phyloP scores from a whole-genome alignment of 208 protist genomes.

The Crithidia fasciculata region DNA sequence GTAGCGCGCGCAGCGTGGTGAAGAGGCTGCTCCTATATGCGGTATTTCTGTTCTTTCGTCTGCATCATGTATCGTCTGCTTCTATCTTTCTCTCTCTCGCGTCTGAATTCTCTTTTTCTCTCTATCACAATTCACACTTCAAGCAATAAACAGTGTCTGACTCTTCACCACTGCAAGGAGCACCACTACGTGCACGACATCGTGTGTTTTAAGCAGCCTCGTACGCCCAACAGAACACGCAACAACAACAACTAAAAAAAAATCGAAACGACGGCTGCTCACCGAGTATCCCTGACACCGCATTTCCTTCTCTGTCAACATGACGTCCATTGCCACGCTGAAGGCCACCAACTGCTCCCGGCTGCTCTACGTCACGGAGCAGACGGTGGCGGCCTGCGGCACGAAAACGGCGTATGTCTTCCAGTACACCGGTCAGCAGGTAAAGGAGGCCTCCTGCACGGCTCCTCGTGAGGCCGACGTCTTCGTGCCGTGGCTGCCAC shows the following conservation, averaged over 20 bases:
- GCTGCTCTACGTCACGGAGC: conserved; percentile 39
- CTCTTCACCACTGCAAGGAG: no score
- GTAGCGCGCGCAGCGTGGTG: no score
- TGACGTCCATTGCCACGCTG: conserved; percentile 49
- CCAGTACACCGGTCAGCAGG: conserved; percentile 11
- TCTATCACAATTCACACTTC: not conserved
- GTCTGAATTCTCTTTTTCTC: conserved; percentile 8
- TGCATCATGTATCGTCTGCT: not conserved
- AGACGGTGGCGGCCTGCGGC: conserved; percentile 48
- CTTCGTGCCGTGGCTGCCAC: conserved; percentile 57
- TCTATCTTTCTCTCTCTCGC: conserved; percentile 27
- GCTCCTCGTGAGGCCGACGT: conserved; percentile 31
- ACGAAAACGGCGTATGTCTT: conserved; percentile 42
- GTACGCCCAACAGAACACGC: no score
- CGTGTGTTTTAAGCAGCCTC: no score
- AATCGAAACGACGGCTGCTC: no score
- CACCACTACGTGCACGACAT: no score
- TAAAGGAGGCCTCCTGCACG: conserved; percentile 26
- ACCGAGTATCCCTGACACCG: not conserved
- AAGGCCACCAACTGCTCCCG: conserved; percentile 51
- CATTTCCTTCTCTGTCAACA: conserved; percentile 6
- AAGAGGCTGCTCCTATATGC: no score
- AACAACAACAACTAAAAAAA: no score
- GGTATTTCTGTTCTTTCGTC: no score
- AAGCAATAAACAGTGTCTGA: no score